Percentiles rank a stretch among this genome's conserved stretches.
Conservation (phyloP, 495 filamentous ascomycete genomes). For the Symbiotaphrina buchneri region DNA sequence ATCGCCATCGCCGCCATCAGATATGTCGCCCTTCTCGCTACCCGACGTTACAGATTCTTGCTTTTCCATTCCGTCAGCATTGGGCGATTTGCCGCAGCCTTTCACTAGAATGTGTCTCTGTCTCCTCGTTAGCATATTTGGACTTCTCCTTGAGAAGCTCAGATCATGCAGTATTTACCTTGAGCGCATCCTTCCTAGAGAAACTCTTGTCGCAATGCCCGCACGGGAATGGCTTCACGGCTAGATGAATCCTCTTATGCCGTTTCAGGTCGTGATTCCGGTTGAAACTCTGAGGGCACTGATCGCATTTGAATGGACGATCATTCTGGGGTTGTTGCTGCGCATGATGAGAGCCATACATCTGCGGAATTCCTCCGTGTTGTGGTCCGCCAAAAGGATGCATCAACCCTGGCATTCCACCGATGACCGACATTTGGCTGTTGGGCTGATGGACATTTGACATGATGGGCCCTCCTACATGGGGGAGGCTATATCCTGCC, state of each 20-base stretch:
- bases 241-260: conserved; percentile 85
- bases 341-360: conserved; percentile 21
- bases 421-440: conserved; percentile 43
- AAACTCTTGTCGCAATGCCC: conserved; percentile 89
- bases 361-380: conserved; percentile 23
- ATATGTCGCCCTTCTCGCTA: too few relatives aligned
- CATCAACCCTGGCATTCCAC: conserved; percentile 28
- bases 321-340: conserved; percentile 35
- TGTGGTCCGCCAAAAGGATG: conserved; percentile 12
- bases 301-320: conserved; percentile 83
- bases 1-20: too few relatives aligned
- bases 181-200: conserved; percentile 86
- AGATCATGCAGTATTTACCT: conserved; percentile 50
- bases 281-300: conserved; percentile 86
- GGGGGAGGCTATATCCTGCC: conserved; percentile 29
- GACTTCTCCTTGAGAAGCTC: too few relatives aligned
- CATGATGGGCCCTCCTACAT: conserved; percentile 48
- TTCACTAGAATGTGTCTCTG: conserved; percentile 89
- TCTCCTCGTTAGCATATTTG: conserved; percentile 4
- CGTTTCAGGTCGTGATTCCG: conserved; percentile 92
- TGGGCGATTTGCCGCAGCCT: conserved; percentile 43
- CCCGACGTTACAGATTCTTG: too few relatives aligned
- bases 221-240: conserved; percentile 91
- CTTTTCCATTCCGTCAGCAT: conserved; percentile 1
- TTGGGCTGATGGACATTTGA: conserved; percentile 56